Evolutionary conservation across 257 asterid species (phyloP), one percentile per base, ranked within the genome.

Genomic region (Ocimum tenuiflorum): DNA sequence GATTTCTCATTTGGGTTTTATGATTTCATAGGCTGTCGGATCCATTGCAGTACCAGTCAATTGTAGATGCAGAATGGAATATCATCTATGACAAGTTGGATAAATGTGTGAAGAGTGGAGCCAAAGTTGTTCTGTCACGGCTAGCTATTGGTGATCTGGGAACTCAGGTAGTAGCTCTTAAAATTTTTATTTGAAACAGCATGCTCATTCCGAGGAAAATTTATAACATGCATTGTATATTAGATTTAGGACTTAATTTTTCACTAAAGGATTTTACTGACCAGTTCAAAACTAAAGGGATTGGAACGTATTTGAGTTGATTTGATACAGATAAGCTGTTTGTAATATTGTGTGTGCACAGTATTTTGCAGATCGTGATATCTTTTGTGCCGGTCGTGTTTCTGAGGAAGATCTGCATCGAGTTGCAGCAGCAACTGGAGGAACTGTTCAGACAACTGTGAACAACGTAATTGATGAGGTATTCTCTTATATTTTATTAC

Each of bases 31-130:
- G 97, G 82, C 82, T 91, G 52, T 84, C 97, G 7, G 97, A 91
- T 77, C 96, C 97, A 52, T 71, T 83, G 27, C 96, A 88, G 73
- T 91, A 91, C 77, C 97, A 91, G 77, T 91, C 96, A 75, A 90
- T 90, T 75, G 97, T 90, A 48, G 97, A 90, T 75, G 97, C 97
- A 3, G 97, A 88, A 73, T 91, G 97, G 96, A 88, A 91, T 76
- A 91, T 91, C 76, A 91, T 91, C 69, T 91, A 88, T 54, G 88
- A 91, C 70, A 91, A 91, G 73, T 74, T 91, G 85, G 97, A 91
- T 79, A 88, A 88, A 76, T 91, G 97, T 76, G 97, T 82, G 42
- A 80, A 80, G 75, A 88, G 96, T 79, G 97, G 96, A 76, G 96
- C 96, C 63, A 86, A 91, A 77, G 81, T 91, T 61, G 91, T 91